These are phyloP conservation scores for Phanerochaete sordida DNA, from an alignment of 768 basidiomycete species.

Conservation along the genomic window DNA sequence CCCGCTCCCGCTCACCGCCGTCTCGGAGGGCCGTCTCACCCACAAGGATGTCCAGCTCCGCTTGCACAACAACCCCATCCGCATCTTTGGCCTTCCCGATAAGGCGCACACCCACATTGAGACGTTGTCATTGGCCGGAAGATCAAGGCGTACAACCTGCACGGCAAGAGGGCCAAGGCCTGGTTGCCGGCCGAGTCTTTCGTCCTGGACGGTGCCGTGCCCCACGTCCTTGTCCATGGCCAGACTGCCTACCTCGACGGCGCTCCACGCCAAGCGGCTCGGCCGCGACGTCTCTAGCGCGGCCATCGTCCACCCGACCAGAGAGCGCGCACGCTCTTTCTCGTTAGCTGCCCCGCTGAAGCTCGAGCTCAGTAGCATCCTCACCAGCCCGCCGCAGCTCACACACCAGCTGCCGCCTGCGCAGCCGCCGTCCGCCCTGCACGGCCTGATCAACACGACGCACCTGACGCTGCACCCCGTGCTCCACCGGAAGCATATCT, in stretches of 20 bases:
- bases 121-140: conserved; percentile 81
- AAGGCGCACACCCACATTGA: conserved; percentile 87
- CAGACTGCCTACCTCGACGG: conserved; percentile 92
- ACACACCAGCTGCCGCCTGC: conserved; percentile 13
- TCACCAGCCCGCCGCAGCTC: conserved; percentile 1
- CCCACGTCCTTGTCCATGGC: conserved; percentile 88
- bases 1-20: conserved; percentile 86
- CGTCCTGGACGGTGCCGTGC: conserved; percentile 68
- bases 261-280: conserved; percentile 50
- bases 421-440: conserved; percentile 13
- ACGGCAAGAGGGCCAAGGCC: conserved; percentile 41
- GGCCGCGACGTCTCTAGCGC: conserved; percentile 75
- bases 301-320: conserved; percentile 40
- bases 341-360: conserved; percentile 14
- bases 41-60: conserved; percentile 78
- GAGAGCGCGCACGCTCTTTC: conserved; percentile 23
- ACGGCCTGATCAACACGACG: conserved; percentile 33
- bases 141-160: conserved; percentile 39
- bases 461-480: conserved; percentile 69
- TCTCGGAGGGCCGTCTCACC: conserved; percentile 74
- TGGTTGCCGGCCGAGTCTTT: conserved; percentile 85
- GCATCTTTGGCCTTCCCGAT: conserved; percentile 89
- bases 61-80: conserved; percentile 86
- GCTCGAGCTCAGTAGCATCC: conserved; percentile 13
- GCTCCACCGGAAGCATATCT: conserved; percentile 91